phyloP scores from a whole-genome alignment of 176 grass and related monocot species.

The Pontederia paniculata region DNA sequence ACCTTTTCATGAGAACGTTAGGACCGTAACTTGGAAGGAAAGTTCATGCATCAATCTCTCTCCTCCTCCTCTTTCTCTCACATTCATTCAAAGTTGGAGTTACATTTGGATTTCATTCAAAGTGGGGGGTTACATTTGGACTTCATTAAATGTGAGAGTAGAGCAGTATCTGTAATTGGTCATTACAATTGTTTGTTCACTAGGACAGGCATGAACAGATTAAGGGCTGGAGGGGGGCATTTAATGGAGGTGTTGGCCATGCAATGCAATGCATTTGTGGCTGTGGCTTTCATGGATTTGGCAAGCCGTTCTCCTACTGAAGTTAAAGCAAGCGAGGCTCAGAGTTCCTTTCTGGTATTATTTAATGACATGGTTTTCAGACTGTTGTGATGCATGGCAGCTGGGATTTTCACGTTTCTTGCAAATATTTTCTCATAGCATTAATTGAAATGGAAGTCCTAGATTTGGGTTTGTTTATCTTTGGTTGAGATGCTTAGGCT shows the following conservation, averaged over 20 bases:
- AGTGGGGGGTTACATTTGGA: neutral
- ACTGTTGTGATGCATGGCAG: conserved; percentile 3
- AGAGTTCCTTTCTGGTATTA: neutral
- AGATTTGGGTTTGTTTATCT: neutral
- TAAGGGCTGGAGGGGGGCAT: neutral
- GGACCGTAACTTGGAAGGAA: neutral
- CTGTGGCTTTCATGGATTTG: neutral
- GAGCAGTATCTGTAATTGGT: neutral
- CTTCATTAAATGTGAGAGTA: neutral
- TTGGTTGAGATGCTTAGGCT: too few relatives aligned
- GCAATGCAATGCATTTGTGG: neutral
- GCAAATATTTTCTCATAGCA: conserved; percentile 20
- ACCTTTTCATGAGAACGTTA: neutral
- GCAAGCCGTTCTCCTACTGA: neutral
- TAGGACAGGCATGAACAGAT: too few relatives aligned
- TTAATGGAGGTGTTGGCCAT: neutral
- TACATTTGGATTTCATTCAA: neutral
- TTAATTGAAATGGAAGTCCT: conserved; percentile 24
- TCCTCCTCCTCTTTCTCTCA: neutral
- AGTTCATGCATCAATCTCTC: neutral
- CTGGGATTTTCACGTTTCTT: conserved; percentile 18
- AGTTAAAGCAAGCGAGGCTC: neutral
- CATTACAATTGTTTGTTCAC: neutral
- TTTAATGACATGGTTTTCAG: neutral
- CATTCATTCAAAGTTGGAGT: neutral